phyloP scores from a whole-genome alignment of 1,139 yeast genomes.

The Zygoascus sp. region DNA sequence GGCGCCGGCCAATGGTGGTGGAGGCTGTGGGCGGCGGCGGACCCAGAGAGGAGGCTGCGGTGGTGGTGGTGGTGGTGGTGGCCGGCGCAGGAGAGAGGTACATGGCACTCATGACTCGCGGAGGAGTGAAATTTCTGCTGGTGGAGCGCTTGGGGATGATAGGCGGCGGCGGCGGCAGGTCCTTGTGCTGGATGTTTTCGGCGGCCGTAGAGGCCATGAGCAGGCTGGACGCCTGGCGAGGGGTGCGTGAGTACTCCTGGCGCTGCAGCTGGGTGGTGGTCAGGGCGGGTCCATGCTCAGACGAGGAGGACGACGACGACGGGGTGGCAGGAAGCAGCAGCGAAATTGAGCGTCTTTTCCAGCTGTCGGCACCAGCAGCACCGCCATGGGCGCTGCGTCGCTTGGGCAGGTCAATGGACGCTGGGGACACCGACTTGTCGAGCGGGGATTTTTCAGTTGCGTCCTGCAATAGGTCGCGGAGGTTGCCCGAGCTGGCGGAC shows the following conservation, averaged over 20 bases:
- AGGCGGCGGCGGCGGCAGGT: slow-evolving; percentile 3
- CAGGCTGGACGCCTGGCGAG: background rate
- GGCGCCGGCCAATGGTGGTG: background rate
- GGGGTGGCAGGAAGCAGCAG: background rate
- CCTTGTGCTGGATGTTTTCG: no score
- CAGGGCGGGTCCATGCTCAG: slow-evolving; percentile 1
- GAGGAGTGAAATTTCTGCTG: slow-evolving; percentile 1
- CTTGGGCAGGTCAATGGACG: background rate
- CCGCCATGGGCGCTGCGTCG: background rate
- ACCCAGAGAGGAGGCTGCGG: background rate
- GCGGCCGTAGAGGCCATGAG: no score
- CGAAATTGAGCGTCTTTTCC: slow-evolving; percentile 6
- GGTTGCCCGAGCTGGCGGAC: slow-evolving; percentile 6
- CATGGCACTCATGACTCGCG: background rate
- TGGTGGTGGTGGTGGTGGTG: background rate
- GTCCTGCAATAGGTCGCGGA: slow-evolving; percentile 1
- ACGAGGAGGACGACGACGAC: no score
- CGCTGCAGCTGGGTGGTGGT: background rate
- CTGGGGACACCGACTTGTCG: background rate
- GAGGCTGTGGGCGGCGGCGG: background rate
- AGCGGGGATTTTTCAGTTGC: background rate
- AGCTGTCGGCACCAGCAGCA: background rate
- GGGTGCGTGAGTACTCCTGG: background rate
- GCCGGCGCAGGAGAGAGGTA: background rate
- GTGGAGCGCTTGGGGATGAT: slow-evolving; percentile 6